phyloP scores from a whole-genome alignment of 306 rosid species.

The Fagus crenata region DNA sequence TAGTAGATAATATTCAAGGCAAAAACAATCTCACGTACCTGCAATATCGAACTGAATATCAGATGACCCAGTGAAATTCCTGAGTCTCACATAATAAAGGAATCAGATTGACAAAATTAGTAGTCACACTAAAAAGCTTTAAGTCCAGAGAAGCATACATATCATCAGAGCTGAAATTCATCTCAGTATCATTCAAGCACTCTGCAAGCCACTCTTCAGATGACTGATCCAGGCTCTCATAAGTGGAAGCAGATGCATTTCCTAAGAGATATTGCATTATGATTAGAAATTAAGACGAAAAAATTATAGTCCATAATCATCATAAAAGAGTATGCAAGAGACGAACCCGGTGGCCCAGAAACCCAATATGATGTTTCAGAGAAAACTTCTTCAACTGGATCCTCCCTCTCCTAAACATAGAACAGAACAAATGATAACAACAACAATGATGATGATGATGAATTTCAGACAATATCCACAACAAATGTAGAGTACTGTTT shows the following conservation, averaged over 20 bases:
- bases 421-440: slow-evolving; percentile 15
- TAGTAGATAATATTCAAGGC: slow-evolving; percentile 4
- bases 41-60: slow-evolving; percentile 55
- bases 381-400: slow-evolving; percentile 40
- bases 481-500: background rate
- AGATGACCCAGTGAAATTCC: slow-evolving; percentile 55
- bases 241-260: slow-evolving; percentile 46
- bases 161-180: slow-evolving; percentile 59
- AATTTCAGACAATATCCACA: background rate
- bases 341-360: slow-evolving; percentile 57
- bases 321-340: slow-evolving; percentile 18
- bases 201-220: slow-evolving; percentile 77
- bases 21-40: slow-evolving; percentile 47
- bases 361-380: slow-evolving; percentile 51
- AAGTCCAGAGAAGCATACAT: slow-evolving; percentile 55
- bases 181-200: slow-evolving; percentile 64
- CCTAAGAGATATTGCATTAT: slow-evolving; percentile 41
- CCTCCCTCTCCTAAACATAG: slow-evolving; percentile 54
- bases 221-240: slow-evolving; percentile 58
- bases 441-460: background rate
- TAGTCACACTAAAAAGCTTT: slow-evolving; percentile 11
- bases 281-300: slow-evolving; percentile 18
- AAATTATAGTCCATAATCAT: slow-evolving; percentile 9
- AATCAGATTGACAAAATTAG: slow-evolving; percentile 32
- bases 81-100: slow-evolving; percentile 41